These are phyloP conservation scores for Fusarium denticulatum DNA, from an alignment of 2,329 filamentous ascomycete species.

Conservation along the genomic window DNA sequence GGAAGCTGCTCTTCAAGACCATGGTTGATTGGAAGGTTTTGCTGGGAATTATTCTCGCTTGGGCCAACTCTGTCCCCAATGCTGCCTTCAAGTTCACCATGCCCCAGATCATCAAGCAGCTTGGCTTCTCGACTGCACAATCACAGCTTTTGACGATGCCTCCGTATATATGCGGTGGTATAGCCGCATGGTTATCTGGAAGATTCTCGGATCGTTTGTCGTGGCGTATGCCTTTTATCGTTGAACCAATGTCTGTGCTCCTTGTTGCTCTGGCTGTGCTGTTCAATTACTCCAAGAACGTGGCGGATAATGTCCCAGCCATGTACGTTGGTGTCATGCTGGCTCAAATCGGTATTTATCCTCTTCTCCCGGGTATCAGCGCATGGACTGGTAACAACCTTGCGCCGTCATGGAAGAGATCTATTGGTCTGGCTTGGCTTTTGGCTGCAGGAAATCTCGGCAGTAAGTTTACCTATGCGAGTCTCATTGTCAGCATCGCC, in stretches of 20 bases:
- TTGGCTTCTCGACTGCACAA: slow-evolving; percentile 49
- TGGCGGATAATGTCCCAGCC: slow-evolving; percentile 48
- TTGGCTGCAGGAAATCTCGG: slow-evolving; percentile 37
- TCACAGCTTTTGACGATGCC: slow-evolving; percentile 47
- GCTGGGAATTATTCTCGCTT: slow-evolving; percentile 47
- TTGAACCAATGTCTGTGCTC: slow-evolving; percentile 44
- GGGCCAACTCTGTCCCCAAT: slow-evolving; percentile 41
- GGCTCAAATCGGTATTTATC: slow-evolving; percentile 44
- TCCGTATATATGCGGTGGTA: slow-evolving; percentile 48
- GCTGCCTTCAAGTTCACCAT: slow-evolving; percentile 43
- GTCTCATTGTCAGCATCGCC: accelerated
- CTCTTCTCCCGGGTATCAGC: slow-evolving; percentile 42
- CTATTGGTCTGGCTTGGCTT: slow-evolving; percentile 39
- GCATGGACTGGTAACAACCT: slow-evolving; percentile 42
- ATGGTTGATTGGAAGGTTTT: slow-evolving; percentile 55
- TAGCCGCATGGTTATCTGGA: slow-evolving; percentile 43
- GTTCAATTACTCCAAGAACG: slow-evolving; percentile 47
- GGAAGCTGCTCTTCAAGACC: slow-evolving; percentile 44
- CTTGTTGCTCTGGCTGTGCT: slow-evolving; percentile 48
- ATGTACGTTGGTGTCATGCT: slow-evolving; percentile 26
- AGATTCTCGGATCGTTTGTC: slow-evolving; percentile 48
- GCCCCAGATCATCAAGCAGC: slow-evolving; percentile 52
- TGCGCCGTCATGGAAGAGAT: slow-evolving; percentile 36
- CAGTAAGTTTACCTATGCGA: slow-evolving; percentile 19
- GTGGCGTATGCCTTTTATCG: slow-evolving; percentile 53